Percentiles rank a stretch among this genome's conserved stretches.
Evolutionary conservation across 73 alveolate species (phyloP).

Genomic region (Loxodes magnus): DNA sequence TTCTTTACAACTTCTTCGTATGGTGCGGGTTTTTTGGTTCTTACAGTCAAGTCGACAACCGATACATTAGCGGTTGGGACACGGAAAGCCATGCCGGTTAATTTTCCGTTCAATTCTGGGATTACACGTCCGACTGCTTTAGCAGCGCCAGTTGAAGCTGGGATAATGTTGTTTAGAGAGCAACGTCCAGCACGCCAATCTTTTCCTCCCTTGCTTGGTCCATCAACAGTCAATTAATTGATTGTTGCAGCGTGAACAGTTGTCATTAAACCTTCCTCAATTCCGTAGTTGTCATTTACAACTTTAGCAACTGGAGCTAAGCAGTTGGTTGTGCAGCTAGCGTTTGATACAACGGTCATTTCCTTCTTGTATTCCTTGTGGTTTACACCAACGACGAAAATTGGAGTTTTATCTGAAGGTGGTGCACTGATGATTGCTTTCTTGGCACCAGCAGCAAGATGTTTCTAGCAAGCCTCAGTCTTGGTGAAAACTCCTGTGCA

Average conservation of each 20-base stretch:
- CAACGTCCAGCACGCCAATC: conserved; percentile 96
- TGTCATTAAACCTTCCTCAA: conserved; percentile 91
- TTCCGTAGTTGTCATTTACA: conserved; percentile 90
- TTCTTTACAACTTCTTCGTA: conserved; percentile 66
- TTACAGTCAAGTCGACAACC: conserved; percentile 88
- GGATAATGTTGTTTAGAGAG: conserved; percentile 78
- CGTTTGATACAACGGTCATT: conserved; percentile 79
- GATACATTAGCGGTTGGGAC: conserved; percentile 94
- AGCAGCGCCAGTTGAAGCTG: conserved; percentile 93
- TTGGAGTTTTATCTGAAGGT: conserved; percentile 82
- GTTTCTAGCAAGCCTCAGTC: conserved; percentile 25
- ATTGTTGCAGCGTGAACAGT: conserved; percentile 95
- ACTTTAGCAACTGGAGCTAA: conserved; percentile 66
- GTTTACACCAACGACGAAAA: conserved; percentile 86
- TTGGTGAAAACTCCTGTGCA: conserved; percentile 59
- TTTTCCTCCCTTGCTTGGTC: conserved; percentile 96
- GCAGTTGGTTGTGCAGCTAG: conserved; percentile 97
- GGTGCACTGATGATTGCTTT: conserved; percentile 74
- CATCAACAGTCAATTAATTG: conserved; percentile 91
- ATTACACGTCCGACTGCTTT: conserved; percentile 91
- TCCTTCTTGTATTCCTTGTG: conserved; percentile 32
- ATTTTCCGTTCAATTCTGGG: conserved; percentile 74
- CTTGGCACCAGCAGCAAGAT: conserved; percentile 65
- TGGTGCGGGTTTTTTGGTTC: conserved; percentile 70
- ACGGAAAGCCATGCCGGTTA: conserved; percentile 96